These are phyloP conservation scores for Cercospora canescens DNA, from an alignment of 2,329 filamentous ascomycete species.

Conservation along the genomic window DNA sequence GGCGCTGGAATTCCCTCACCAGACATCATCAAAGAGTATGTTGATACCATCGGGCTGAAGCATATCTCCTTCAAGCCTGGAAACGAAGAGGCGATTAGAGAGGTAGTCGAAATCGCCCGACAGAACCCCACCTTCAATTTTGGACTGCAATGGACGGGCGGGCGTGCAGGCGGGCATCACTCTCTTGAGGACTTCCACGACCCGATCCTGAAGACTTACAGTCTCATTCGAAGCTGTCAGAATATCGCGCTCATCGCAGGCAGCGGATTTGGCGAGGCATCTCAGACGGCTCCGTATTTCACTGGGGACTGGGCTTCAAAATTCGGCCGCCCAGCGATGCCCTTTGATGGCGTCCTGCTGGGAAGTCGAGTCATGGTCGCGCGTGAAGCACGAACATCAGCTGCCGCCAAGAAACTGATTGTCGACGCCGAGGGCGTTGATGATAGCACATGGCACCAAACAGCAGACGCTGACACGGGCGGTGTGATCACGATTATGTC, in stretches of 20 bases:
- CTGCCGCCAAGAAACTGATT: not conserved
- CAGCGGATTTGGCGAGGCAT: not conserved
- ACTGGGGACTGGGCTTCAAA: not conserved
- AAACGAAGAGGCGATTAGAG: not conserved
- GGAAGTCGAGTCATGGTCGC: not conserved
- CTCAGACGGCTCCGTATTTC: not conserved
- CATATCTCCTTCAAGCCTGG: not conserved
- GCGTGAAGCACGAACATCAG: not conserved
- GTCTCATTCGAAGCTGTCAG: not conserved
- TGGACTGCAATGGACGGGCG: not conserved
- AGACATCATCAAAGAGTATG: not conserved
- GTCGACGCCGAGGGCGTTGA: not conserved
- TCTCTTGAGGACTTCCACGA: not conserved
- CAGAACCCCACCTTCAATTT: not conserved
- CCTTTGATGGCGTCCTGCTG: not conserved
- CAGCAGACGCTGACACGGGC: not conserved
- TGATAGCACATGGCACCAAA: not conserved
- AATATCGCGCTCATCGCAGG: not conserved
- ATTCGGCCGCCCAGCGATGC: not conserved
- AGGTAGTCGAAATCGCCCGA: not conserved
- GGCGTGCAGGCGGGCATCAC: not conserved
- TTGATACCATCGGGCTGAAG: not conserved
- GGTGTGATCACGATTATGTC: not conserved
- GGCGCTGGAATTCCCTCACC: not conserved
- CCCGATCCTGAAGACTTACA: not conserved